Percentiles rank a stretch among this genome's conserved stretches.
phyloP scores from a whole-genome alignment of 805 yeast species.

The Pichia pseudocactophila region DNA sequence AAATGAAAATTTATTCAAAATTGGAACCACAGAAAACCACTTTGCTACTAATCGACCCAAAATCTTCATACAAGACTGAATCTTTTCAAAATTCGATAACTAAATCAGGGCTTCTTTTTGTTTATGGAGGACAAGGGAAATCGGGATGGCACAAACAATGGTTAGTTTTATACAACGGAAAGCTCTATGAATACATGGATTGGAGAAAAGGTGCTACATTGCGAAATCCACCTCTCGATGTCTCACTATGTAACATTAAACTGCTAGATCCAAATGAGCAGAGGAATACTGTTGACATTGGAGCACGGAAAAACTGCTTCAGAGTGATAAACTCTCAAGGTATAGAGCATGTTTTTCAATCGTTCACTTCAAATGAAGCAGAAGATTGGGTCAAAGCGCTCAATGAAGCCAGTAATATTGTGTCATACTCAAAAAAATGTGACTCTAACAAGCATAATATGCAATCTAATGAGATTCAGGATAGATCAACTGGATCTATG shows the following conservation, averaged over 20 bases:
- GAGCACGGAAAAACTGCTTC: slow-evolving; percentile 52
- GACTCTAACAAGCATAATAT: background rate
- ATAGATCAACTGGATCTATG: background rate
- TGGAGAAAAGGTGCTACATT: slow-evolving; percentile 65
- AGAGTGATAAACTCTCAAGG: slow-evolving; percentile 67
- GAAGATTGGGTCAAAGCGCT: slow-evolving; percentile 60
- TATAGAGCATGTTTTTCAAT: slow-evolving; percentile 63
- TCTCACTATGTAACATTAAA: slow-evolving; percentile 59
- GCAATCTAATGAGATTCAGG: background rate
- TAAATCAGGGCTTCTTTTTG: slow-evolving; percentile 44
- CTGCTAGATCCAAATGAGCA: slow-evolving; percentile 32
- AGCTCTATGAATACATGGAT: slow-evolving; percentile 61
- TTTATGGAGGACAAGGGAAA: slow-evolving; percentile 51
- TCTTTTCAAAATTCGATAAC: slow-evolving; percentile 1
- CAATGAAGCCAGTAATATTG: slow-evolving; percentile 35
- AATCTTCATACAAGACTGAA: slow-evolving; percentile 3
- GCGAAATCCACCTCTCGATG: slow-evolving; percentile 58
- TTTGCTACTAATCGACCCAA: slow-evolving; percentile 4
- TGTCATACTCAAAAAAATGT: background rate
- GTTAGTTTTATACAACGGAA: slow-evolving; percentile 67
- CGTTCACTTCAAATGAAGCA: slow-evolving; percentile 58
- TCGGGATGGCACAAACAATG: slow-evolving; percentile 85
- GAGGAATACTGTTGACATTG: slow-evolving; percentile 30
- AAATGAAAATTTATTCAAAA: slow-evolving; percentile 31
- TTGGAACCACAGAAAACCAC: background rate